Evolutionary conservation across 2,329 filamentous ascomycete species (phyloP).

Genomic region (Metarhizium guizhouense): DNA sequence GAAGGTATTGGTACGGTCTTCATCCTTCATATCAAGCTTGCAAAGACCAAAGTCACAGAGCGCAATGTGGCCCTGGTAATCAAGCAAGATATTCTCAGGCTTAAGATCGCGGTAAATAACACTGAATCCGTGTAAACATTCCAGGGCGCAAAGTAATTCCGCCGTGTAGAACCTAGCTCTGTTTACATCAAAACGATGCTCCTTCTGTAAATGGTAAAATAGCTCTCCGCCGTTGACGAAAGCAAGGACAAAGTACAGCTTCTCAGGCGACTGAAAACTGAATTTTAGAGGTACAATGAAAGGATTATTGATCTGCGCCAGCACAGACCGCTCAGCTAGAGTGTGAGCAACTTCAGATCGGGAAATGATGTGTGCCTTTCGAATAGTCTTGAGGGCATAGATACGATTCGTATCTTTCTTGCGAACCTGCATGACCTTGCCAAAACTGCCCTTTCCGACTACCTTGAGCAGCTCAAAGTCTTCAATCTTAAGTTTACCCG

Average conservation of each 20-base stretch:
- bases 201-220: slow-evolving; percentile 94
- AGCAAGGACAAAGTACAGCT: slow-evolving; percentile 91
- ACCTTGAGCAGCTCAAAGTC: slow-evolving; percentile 97
- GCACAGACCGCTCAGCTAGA: slow-evolving; percentile 90
- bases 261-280: slow-evolving; percentile 97
- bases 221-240: slow-evolving; percentile 98
- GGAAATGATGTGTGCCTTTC: slow-evolving; percentile 98
- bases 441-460: slow-evolving; percentile 95
- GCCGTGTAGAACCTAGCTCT: slow-evolving; percentile 94
- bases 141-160: slow-evolving; percentile 87
- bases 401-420: slow-evolving; percentile 98
- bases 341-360: slow-evolving; percentile 96
- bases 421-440: slow-evolving; percentile 98
- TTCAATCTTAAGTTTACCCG: slow-evolving; percentile 85
- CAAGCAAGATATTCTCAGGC: slow-evolving; percentile 90
- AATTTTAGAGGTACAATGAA: slow-evolving; percentile 99
- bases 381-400: slow-evolving; percentile 98
- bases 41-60: slow-evolving; percentile 97
- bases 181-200: slow-evolving; percentile 97
- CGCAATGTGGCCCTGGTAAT: slow-evolving; percentile 96
- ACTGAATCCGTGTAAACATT: slow-evolving; percentile 95
- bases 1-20: slow-evolving; percentile 96
- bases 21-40: slow-evolving; percentile 99
- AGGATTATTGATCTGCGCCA: slow-evolving; percentile 98
- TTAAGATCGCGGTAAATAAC: slow-evolving; percentile 79